phyloP scores from a whole-genome alignment of 2,329 filamentous ascomycete species.

The Pseudocercospora crystallina region DNA sequence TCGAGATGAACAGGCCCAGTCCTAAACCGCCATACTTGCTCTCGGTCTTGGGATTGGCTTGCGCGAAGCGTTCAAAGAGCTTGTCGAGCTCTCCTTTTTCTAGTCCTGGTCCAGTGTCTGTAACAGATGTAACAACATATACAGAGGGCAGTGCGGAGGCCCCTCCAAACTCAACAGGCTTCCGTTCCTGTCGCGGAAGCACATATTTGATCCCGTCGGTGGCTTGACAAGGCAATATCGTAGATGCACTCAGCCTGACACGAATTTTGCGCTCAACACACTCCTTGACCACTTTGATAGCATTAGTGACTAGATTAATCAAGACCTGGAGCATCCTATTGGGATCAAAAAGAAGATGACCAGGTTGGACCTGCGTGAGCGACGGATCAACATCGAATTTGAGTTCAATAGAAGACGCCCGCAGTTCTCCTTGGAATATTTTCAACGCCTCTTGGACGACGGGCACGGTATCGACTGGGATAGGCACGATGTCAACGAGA shows the following conservation, averaged over 20 bases:
- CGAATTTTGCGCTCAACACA: slow-evolving; percentile 35
- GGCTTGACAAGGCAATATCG: slow-evolving; percentile 37
- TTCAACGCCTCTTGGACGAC: slow-evolving; percentile 38
- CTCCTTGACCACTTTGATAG: slow-evolving; percentile 46
- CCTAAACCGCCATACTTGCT: slow-evolving; percentile 69
- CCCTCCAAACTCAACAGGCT: slow-evolving; percentile 16
- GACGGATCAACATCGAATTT: slow-evolving; percentile 10
- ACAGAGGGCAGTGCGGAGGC: slow-evolving; percentile 21
- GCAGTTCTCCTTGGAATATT: slow-evolving; percentile 42
- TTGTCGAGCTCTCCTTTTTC: slow-evolving; percentile 38
- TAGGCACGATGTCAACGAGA: slow-evolving; percentile 38
- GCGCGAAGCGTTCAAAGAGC: slow-evolving; percentile 68
- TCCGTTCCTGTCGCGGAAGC: slow-evolving; percentile 36
- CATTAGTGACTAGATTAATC: slow-evolving; percentile 43
- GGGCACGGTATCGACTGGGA: slow-evolving; percentile 35
- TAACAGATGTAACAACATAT: slow-evolving; percentile 37
- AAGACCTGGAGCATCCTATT: slow-evolving; percentile 39
- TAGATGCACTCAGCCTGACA: slow-evolving; percentile 25
- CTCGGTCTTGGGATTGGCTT: slow-evolving; percentile 65
- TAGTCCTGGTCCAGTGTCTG: slow-evolving; percentile 43
- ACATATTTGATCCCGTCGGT: slow-evolving; percentile 42
- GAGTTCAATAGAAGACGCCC: slow-evolving; percentile 34
- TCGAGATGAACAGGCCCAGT: slow-evolving; percentile 67
- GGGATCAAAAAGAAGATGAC: slow-evolving; percentile 29
- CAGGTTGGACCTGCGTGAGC: slow-evolving; percentile 14